phyloP scores from a whole-genome alignment of 208 protist genomes.

The Trypanosoma rangeli region DNA sequence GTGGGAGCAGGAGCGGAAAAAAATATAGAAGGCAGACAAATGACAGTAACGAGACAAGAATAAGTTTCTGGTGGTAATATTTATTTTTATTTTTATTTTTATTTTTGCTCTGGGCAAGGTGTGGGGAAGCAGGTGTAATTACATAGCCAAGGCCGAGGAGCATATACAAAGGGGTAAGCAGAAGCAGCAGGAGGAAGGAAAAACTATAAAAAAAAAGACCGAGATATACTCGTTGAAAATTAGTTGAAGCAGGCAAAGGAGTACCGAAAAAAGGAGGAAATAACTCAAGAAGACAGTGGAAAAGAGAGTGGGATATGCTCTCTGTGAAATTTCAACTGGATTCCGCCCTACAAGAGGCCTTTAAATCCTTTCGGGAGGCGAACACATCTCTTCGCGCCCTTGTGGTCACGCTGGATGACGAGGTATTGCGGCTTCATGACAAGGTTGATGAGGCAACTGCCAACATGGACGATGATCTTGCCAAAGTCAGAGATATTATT shows the following conservation, averaged over 20 bases:
- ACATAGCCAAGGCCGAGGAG: background rate
- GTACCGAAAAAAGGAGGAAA: constrained; percentile 7
- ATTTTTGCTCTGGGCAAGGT: constrained; percentile 4
- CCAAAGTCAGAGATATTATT: constrained; percentile 30
- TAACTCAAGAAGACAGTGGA: background rate
- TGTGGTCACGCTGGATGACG: constrained; percentile 50
- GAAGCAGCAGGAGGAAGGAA: background rate
- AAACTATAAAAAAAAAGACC: constrained; percentile 3
- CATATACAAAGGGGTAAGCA: background rate
- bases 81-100: background rate
- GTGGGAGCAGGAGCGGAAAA: too few relatives aligned
- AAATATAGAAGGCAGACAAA: background rate
- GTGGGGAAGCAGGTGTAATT: background rate
- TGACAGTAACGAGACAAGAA: too few relatives aligned
- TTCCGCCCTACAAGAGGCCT: constrained; percentile 31
- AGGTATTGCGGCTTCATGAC: constrained; percentile 44
- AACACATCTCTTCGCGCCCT: constrained; percentile 33
- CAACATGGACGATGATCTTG: constrained; percentile 37
- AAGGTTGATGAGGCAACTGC: constrained; percentile 29
- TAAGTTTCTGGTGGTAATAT: too few relatives aligned
- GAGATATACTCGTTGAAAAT: background rate
- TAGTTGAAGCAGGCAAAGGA: too few relatives aligned
- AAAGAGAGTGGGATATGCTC: constrained; percentile 30
- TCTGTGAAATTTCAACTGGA: constrained; percentile 63
- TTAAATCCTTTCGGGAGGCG: constrained; percentile 36